Conservation (phyloP, 805 yeast genomes). For the Wickerhamomyces bisporus region DNA sequence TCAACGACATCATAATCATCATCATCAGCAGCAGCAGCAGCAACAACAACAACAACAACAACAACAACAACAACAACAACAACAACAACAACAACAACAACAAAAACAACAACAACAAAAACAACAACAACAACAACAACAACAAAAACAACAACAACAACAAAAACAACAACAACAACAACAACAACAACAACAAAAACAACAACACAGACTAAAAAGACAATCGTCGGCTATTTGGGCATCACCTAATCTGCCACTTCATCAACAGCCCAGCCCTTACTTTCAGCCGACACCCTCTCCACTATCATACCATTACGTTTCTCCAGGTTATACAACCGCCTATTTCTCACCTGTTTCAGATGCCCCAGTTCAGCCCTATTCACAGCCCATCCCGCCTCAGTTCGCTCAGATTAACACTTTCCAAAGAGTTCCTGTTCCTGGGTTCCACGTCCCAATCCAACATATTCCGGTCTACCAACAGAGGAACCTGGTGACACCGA, state of each 20-base stretch:
- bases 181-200: no score
- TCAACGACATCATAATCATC: background rate
- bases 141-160: background rate
- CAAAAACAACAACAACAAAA: no score
- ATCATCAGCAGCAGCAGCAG: slow-evolving; percentile 1
- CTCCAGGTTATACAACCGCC: background rate
- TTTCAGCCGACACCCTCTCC: background rate
- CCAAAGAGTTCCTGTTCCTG: background rate
- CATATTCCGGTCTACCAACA: background rate
- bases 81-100: no score
- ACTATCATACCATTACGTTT: background rate
- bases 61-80: no score
- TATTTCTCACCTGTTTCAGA: no score
- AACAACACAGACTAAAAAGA: background rate
- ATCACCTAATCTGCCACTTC: background rate
- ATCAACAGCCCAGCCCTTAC: background rate
- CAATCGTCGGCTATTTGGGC: background rate
- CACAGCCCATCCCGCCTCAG: background rate
- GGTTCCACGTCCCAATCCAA: no score
- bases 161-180: no score
- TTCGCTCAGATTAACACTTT: background rate
- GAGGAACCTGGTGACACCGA: background rate
- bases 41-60: no score
- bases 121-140: no score
- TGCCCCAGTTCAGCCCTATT: no score